Evolutionary conservation across 2,329 filamentous ascomycete genomes (phyloP).

Genomic region (Remersonia thermophila): DNA sequence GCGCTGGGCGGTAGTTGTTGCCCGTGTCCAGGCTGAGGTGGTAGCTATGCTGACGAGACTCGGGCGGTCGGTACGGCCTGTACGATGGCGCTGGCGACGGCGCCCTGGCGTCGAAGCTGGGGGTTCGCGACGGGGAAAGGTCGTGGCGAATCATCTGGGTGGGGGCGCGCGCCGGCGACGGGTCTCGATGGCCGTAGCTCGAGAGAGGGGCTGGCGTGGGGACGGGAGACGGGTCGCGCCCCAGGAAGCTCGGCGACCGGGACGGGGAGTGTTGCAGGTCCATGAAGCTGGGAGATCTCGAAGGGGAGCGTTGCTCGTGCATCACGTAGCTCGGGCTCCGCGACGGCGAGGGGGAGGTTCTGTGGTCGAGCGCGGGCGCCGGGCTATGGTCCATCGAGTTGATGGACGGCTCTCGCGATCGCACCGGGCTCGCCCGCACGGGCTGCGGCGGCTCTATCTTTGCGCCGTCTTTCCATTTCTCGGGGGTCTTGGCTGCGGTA

Average conservation of each 20-base stretch:
- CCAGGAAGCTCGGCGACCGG: background rate
- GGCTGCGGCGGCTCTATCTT: constrained; percentile 1
- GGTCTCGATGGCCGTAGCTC: no score
- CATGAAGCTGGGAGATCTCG: constrained; percentile 1
- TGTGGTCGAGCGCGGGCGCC: background rate
- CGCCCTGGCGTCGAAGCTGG: constrained; percentile 24
- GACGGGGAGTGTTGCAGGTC: constrained; percentile 1
- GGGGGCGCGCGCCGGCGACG: background rate
- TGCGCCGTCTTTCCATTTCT: constrained; percentile 38
- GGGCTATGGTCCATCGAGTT: background rate
- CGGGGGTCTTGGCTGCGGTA: constrained; percentile 48
- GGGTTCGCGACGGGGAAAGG: constrained; percentile 21
- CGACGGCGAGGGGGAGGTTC: no score
- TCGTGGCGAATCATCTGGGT: constrained; percentile 1
- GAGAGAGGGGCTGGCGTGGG: no score
- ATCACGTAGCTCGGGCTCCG: no score
- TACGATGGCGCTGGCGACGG: constrained; percentile 17
- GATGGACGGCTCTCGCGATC: background rate
- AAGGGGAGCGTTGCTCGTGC: background rate
- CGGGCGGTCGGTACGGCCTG: constrained; percentile 16
- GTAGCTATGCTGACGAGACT: constrained; percentile 13
- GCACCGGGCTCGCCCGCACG: background rate
- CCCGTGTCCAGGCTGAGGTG: constrained; percentile 11
- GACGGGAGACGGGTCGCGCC: constrained; percentile 13
- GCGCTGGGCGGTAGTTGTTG: constrained; percentile 2